Base-by-base conservation (phyloP, 2,329 filamentous ascomycete genomes). In the Monosporascus sp. region DNA sequence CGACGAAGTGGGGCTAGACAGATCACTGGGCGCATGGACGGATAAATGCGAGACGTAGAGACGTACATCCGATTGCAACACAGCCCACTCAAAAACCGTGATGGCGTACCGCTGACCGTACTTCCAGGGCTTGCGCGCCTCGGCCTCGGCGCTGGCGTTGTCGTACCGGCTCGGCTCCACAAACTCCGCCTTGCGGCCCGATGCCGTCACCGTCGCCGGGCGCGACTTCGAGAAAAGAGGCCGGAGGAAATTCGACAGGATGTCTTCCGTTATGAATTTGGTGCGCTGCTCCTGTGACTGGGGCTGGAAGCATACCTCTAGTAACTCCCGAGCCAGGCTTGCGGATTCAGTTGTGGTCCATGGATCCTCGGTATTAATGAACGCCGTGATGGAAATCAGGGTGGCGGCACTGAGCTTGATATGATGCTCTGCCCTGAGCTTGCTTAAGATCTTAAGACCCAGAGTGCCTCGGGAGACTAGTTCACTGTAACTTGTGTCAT, bases 231-330 rank as follows among this genome's bases (percentile, higher is more conserved):
- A 76, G 72, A 92, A 91, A 6, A 89, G 72, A 27, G 85, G 85
- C 38, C 84, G 85, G 49, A 92, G 76, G 63, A 85, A 85, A 61
- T 73, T 71, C 56, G 79, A 74, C 4, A 92, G 78, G 52, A 91
- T 73, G 40, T 77, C 71, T n/a, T 77, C 73, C 19, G 78, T 72
- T 59, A 85, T 72, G 59, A 84, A 78, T 3, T 37, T 44, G 2
- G 40, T 51, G 40, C 50, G 54, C 44, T 49, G 19, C 38, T 37
- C 43, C 56, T 44, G 24, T 20, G 41, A 37, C 9, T 20, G 31
- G 45, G 16, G 16, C 16, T 44, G 24, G 48, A 60, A 58, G 43
- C 59, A 59, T 17, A 50, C 20, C 5, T 51, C 50, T 2, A 68
- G 55, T 1, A 68, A 43, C 1, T 48, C 26, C 5, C 19, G 51